Base-by-base conservation (phyloP, 2,329 filamentous ascomycete genomes). In the Rhexocercosporidium sp. region DNA sequence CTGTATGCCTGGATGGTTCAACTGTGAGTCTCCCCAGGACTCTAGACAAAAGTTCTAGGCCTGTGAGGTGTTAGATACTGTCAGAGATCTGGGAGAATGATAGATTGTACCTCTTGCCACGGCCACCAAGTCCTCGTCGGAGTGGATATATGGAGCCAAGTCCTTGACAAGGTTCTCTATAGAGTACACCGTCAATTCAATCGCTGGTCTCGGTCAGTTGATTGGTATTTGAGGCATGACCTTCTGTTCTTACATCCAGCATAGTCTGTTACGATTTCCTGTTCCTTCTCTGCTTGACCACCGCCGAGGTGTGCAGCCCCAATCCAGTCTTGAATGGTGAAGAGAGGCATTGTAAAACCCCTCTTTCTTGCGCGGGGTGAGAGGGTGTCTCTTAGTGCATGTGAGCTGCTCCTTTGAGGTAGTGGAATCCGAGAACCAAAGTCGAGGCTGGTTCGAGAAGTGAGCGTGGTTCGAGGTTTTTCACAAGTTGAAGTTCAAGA, bases 241-340 rank as follows among this genome's bases (percentile, higher is more conserved):
- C 25, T 31, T 27, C 3, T 51, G 37, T 27, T 20, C 65, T 64
- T 69, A 74, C 72, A 64, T 18, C 59, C 60, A 29, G 66, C 65
- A 31, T 69, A 66, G 14, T 71, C 69, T 9, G 22, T 53, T 3
- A 71, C 46, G 37, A 72, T 62, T 4, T 46, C 68, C 20, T 63
- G 25, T 46, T 73, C 69, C 37, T 53, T 47, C 7, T 54, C 31
- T 12, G 59, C 34, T 29, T 41, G 51, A 11, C 27, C 69, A 11
- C 59, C 51, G 2, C 47, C 54, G 8, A 46, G 22, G 12, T 44
- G 9, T 5, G 57, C 41, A 20, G 64, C 61, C 2, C 53, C 67
- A 54, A 73, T 68, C 69, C 69, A 73, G n/a, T 72, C 67, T 51
- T 67, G 31, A 18, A 74, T 59, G 5, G 25, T 65, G 29, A 47